Conservation (phyloP, 345 rosid species). For the Carallia brachiata region DNA sequence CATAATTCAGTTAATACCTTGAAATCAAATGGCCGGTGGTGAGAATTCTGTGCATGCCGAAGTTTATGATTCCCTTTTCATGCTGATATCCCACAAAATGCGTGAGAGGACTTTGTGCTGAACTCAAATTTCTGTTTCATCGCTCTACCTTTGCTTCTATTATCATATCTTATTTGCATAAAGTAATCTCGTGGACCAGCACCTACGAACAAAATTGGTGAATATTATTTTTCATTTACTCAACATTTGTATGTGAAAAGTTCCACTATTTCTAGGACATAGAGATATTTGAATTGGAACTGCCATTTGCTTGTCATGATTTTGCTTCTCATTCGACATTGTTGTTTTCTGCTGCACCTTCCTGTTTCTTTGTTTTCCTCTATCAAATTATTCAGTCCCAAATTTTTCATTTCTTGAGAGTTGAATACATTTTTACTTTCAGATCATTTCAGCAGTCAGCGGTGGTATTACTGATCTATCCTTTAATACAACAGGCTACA, state of each 20-base stretch:
- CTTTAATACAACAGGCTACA: conserved; percentile 65
- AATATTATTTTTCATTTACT: background rate
- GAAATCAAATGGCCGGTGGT: background rate
- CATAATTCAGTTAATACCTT: background rate
- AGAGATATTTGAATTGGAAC: background rate
- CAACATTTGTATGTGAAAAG: background rate
- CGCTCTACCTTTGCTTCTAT: too few relatives aligned
- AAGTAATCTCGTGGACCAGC: too few relatives aligned
- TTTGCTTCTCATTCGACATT: background rate
- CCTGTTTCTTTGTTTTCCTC: background rate
- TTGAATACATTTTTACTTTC: conserved; percentile 19
- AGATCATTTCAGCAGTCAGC: conserved; percentile 83
- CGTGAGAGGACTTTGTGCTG: too few relatives aligned
- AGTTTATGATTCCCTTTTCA: too few relatives aligned
- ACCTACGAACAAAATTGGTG: too few relatives aligned
- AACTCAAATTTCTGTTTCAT: too few relatives aligned
- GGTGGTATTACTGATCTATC: conserved; percentile 90
- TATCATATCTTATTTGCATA: too few relatives aligned
- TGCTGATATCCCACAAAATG: too few relatives aligned
- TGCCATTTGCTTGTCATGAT: background rate
- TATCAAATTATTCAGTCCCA: background rate
- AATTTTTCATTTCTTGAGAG: background rate
- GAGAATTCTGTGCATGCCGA: background rate
- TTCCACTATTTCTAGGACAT: background rate
- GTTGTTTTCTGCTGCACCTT: background rate